Conservation (phyloP, 2,329 filamentous ascomycete species). For the Pseudocercospora fijiensis region DNA sequence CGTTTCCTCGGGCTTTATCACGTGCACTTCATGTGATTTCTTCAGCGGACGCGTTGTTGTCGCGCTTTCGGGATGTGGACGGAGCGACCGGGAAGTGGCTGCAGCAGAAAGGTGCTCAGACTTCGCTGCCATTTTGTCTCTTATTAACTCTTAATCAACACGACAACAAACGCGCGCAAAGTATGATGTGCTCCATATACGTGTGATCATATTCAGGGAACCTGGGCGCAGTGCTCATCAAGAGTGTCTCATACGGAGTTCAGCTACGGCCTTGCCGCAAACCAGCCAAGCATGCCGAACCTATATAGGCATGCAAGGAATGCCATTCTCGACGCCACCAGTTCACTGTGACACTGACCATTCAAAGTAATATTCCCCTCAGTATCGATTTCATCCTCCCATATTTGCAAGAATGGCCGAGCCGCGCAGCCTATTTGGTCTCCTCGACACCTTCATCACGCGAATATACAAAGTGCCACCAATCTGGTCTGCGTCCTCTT, state of each 20-base stretch:
- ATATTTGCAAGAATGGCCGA: background rate
- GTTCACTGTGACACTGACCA: background rate
- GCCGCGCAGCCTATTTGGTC: background rate
- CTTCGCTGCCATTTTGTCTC: background rate
- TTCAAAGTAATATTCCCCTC: background rate
- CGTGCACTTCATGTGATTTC: too few relatives aligned
- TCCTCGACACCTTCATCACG: constrained; percentile 1
- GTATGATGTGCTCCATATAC: background rate
- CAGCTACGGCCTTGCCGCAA: background rate
- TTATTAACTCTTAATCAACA: background rate
- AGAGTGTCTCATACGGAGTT: background rate
- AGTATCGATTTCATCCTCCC: background rate
- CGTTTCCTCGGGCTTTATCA: too few relatives aligned
- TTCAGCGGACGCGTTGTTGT: background rate
- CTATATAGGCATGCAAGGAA: background rate
- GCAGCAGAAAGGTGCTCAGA: background rate
- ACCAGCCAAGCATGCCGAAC: background rate
- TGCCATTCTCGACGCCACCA: background rate
- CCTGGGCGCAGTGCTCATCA: background rate
- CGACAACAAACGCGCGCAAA: background rate
- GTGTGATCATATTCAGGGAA: background rate
- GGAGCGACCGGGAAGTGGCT: background rate
- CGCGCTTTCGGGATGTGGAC: background rate
- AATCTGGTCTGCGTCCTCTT: background rate
- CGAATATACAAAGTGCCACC: background rate